Conservation (phyloP, 371 early-diverging fungal species). For the Mucor circinelloides region DNA sequence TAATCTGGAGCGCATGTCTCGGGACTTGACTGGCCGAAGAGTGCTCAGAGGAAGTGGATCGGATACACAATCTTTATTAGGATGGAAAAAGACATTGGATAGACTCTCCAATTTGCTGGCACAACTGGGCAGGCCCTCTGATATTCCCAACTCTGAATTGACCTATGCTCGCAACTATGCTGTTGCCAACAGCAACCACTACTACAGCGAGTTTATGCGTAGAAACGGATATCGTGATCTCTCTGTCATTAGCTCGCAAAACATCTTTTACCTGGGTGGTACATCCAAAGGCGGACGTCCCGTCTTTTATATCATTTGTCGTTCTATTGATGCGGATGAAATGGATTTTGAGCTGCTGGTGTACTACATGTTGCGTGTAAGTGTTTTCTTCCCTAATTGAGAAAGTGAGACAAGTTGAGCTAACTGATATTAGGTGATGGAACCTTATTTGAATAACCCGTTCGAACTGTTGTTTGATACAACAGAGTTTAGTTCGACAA, state of each 20-base stretch:
- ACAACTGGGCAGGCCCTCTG: constrained; percentile 79
- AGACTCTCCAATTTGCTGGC: constrained; percentile 80
- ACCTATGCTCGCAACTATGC: constrained; percentile 44
- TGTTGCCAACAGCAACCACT: constrained; percentile 49
- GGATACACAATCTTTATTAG: constrained; percentile 34
- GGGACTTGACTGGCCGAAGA: constrained; percentile 56
- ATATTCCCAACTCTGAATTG: constrained; percentile 37
- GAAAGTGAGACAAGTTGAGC: background rate
- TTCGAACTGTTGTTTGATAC: constrained; percentile 84
- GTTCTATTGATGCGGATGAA: constrained; percentile 69
- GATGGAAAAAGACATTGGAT: constrained; percentile 64
- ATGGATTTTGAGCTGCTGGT: constrained; percentile 83
- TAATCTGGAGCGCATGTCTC: constrained; percentile 71
- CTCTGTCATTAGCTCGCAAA: constrained; percentile 62
- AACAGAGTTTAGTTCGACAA: constrained; percentile 73
- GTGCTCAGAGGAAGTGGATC: background rate
- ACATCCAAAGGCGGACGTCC: constrained; percentile 76
- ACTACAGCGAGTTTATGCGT: constrained; percentile 78
- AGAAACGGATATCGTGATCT: constrained; percentile 68
- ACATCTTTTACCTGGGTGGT: constrained; percentile 79
- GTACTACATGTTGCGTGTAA: constrained; percentile 72
- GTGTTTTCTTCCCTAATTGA: constrained; percentile 1
- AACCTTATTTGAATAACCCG: constrained; percentile 60
- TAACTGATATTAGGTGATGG: constrained; percentile 44
- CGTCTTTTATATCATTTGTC: constrained; percentile 81